Base-by-base conservation (phyloP, 2,329 filamentous ascomycete species). In the Colletotrichum camelliae region DNA sequence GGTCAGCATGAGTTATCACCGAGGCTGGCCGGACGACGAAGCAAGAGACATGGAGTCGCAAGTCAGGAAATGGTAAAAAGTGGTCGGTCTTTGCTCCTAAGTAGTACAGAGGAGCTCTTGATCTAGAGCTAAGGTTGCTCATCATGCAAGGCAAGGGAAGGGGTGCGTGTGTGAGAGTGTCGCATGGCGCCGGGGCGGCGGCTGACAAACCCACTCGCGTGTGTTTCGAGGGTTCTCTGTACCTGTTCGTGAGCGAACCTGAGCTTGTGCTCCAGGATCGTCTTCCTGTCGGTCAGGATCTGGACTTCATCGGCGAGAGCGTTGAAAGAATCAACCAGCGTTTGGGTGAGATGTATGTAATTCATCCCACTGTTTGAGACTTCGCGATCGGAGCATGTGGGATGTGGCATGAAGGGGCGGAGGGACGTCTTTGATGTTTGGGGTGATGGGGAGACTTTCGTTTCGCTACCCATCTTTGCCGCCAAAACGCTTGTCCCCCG, bases 61-160 rank as follows among this genome's bases (percentile, higher is more conserved):
- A 52, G 82, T 88, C 86, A 87, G 86, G 83, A 81, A 82, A 80
- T 87, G 83, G 80, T 84, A 81, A 83, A 61, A 83, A 82, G 79
- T 83, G 91, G 85, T 94, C 92, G 88, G 89, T 94, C 93, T 91
- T 85, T 82, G 88, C 87, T 89, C 87, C 88, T 84, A 81, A 77
- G 78, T 77, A 52, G 78, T 62, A 35, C 35, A 82, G 43, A 52
- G 89, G 87, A 91, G 89, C 92, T 95, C 90, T 89, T 93, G 93
- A 94, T 95, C 94, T 95, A 95, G 94, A 95, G 94, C 94, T 95
- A 95, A 94, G 83, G 83, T 81, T 81, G 81, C 79, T 86, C 85
- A 87, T 88, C 87, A 88, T 87, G 58, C 43, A 73, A 52, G 43
- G 43, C 43, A 52, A 52, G 43, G 73, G 69, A 80, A 62, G 69